Percentiles rank a stretch among this genome's conserved stretches.
phyloP scores from a whole-genome alignment of 331 rosid species.

The Prunus yedoensis region DNA sequence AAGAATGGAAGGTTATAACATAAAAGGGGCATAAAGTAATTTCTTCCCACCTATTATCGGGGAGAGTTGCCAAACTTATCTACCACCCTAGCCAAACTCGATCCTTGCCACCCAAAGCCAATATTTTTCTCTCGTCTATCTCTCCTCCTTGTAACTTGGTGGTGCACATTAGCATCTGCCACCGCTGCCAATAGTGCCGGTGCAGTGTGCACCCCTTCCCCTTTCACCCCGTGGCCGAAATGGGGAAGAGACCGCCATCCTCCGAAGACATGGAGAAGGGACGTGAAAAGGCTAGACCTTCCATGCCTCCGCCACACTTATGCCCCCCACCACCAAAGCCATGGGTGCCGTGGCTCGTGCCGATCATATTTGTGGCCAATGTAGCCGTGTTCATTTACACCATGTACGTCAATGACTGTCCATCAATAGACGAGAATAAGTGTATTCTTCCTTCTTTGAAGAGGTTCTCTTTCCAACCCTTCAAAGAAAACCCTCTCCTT shows the following conservation, averaged over 20 bases:
- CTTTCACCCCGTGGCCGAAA: background rate
- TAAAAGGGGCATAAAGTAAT: constrained; percentile 1
- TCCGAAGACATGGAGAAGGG: constrained; percentile 34
- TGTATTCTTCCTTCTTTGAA: constrained; percentile 52
- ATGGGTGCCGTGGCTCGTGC: constrained; percentile 76
- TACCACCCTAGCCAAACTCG: constrained; percentile 22
- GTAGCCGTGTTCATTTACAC: constrained; percentile 47
- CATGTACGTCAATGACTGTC: constrained; percentile 75
- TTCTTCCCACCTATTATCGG: constrained; percentile 30
- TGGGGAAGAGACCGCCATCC: constrained; percentile 37
- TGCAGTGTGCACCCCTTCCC: constrained; percentile 20
- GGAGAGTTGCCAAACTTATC: constrained; percentile 50
- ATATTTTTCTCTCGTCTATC: constrained; percentile 18
- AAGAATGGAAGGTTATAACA: background rate
- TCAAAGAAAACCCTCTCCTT: constrained; percentile 64
- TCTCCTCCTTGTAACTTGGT: constrained; percentile 6
- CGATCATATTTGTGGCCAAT: constrained; percentile 50
- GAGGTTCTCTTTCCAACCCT: constrained; percentile 78
- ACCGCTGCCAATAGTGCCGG: constrained; percentile 1
- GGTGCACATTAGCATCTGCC: constrained; percentile 26
- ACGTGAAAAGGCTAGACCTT: constrained; percentile 9
- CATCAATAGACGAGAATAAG: constrained; percentile 15
- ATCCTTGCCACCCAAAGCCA: constrained; percentile 33
- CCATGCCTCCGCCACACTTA: constrained; percentile 40
- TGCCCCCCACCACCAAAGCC: constrained; percentile 38